These are phyloP conservation scores for Rhizopus arrhizus DNA, from an alignment of 371 early-diverging fungal species.

Conservation along the genomic window DNA sequence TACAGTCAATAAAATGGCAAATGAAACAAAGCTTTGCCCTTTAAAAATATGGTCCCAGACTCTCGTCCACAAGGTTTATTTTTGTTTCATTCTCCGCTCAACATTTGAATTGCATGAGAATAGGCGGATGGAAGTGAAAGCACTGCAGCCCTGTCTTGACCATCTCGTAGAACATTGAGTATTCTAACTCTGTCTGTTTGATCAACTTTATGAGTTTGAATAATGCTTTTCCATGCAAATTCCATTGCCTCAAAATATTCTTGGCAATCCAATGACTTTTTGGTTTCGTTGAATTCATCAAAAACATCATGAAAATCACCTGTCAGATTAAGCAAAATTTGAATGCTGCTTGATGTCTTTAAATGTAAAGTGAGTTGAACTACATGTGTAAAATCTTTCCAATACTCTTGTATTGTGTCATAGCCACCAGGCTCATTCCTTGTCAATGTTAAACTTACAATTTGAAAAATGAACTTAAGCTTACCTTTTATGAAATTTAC, in stretches of 20 bases:
- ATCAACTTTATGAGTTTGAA: conserved; percentile 15
- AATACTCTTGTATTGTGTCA: conserved; percentile 27
- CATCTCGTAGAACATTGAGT: conserved; percentile 38
- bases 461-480: neutral
- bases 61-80: neutral
- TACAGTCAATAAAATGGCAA: neutral
- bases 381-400: conserved; percentile 33
- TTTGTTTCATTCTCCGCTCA: conserved; percentile 19
- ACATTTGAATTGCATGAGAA: conserved; percentile 19
- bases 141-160: conserved; percentile 29
- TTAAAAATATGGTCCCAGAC: neutral
- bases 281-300: conserved; percentile 32
- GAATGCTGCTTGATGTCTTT: conserved; percentile 26
- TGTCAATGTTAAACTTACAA: neutral
- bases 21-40: neutral
- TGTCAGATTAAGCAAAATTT: conserved; percentile 32
- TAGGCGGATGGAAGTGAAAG: conserved; percentile 14
- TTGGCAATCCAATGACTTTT: conserved; percentile 27
- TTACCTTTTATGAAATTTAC: conserved; percentile 42
- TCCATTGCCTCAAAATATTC: conserved; percentile 40
- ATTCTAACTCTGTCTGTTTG: conserved; percentile 41
- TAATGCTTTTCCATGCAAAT: conserved; percentile 30
- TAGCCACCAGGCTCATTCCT: conserved; percentile 23
- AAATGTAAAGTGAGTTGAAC: conserved; percentile 26
- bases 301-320: conserved; percentile 45